Base-by-base conservation (phyloP, 495 filamentous ascomycete species). In the Thozetella sp. region DNA sequence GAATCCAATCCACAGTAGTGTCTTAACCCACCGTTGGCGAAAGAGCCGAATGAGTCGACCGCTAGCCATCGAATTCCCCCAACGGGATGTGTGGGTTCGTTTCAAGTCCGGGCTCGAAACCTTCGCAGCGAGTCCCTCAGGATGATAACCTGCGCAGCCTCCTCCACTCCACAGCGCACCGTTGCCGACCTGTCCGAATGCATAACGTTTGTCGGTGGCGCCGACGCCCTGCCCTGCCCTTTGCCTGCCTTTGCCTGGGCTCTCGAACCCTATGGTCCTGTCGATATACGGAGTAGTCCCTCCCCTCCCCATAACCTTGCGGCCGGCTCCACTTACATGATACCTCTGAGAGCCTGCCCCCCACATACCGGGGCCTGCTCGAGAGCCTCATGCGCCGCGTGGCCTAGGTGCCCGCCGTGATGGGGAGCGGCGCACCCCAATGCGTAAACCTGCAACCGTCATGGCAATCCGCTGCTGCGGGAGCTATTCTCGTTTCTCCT, bases 351-450 rank as follows among this genome's bases (percentile, higher is more conserved):
- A 37, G 9, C 30, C 30, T 37, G 30, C 30, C n/a, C 43, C 43
- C 43, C 43, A 20, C 43, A 48, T 48, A 3, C 43, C 43, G 43
- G 43, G 4, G 4, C 20, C n/a, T 3, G 4, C 9, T 4, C 9
- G 9, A 48, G 43, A 48, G 43, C 43, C 43, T 48, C 43, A 48
- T 48, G 43, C 43, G n/a, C 30, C n/a, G 43, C 43, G 43, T 20
- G 43, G 43, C 43, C 43, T 9, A 17, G 9, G 17, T 6, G 30
- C 30, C 30, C 30, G 30, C 9, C 17, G 30, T n/a, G n/a, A n/a
- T n/a, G n/a, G n/a, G n/a, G n/a, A n/a, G n/a, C n/a, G n/a, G n/a
- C n/a, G n/a, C n/a, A n/a, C n/a, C n/a, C n/a, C n/a, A n/a, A n/a
- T n/a, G n/a, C n/a, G n/a, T n/a, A n/a, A n/a, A n/a, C n/a, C n/a